phyloP scores from a whole-genome alignment of 2,329 filamentous ascomycete species.

The Massarina eburnea region DNA sequence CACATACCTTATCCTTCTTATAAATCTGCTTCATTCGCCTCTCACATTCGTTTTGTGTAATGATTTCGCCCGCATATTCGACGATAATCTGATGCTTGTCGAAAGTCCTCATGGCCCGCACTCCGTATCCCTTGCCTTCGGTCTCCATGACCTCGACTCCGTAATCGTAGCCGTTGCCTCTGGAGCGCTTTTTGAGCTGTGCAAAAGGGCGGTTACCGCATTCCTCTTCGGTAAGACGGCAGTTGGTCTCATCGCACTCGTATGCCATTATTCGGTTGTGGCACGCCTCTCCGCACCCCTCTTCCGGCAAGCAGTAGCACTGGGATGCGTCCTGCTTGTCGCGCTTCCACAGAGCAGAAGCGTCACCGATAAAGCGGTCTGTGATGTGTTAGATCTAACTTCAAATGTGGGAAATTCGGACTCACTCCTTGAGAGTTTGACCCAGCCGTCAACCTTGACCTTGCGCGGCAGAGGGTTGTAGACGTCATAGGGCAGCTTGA shows the following conservation, averaged over 20 bases:
- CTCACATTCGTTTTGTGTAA: slow-evolving; percentile 92
- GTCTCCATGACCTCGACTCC: slow-evolving; percentile 97
- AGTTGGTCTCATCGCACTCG: slow-evolving; percentile 91
- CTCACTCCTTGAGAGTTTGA: slow-evolving; percentile 87
- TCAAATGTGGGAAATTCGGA: neutral
- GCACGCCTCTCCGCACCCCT: slow-evolving; percentile 85
- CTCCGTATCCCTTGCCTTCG: slow-evolving; percentile 81
- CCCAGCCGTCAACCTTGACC: slow-evolving; percentile 91
- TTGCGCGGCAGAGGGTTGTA: slow-evolving; percentile 86
- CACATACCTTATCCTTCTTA: slow-evolving; percentile 82
- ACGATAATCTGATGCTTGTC: slow-evolving; percentile 92
- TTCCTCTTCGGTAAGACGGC: slow-evolving; percentile 69
- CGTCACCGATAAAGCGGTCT: slow-evolving; percentile 91
- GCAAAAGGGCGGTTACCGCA: slow-evolving; percentile 91
- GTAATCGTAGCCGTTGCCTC: slow-evolving; percentile 81
- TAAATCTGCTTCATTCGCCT: slow-evolving; percentile 91
- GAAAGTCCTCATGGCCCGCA: slow-evolving; percentile 87
- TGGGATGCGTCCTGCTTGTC: slow-evolving; percentile 73
- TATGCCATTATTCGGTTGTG: slow-evolving; percentile 97
- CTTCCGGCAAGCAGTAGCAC: slow-evolving; percentile 58
- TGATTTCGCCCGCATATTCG: slow-evolving; percentile 97
- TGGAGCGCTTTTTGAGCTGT: slow-evolving; percentile 67
- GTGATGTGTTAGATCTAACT: slow-evolving; percentile 9
- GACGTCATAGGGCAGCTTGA: slow-evolving; percentile 85
- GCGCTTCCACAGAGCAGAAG: slow-evolving; percentile 78